Evolutionary conservation across 345 rosid species (phyloP).

Genomic region (Excoecaria agallocha): DNA sequence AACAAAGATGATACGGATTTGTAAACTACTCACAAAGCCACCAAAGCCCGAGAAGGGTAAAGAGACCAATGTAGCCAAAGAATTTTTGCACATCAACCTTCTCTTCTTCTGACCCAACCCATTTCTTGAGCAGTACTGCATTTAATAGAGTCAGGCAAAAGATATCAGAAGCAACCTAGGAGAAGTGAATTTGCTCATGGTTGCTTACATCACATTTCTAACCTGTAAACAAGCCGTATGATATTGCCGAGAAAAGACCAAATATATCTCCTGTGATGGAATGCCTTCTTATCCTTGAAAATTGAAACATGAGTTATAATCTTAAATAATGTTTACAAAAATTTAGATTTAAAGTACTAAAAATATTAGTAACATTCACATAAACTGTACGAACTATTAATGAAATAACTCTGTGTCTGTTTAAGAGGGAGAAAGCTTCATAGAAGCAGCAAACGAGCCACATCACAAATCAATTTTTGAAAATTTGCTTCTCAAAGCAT

Average conservation of each 20-base stretch:
- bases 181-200: conserved; percentile 3
- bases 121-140: conserved; percentile 59
- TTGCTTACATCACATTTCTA: not conserved
- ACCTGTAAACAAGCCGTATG: conserved; percentile 62
- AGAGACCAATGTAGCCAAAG: conserved; percentile 62
- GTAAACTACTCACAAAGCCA: conserved; percentile 53
- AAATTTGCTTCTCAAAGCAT: too few species aligned
- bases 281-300: conserved; percentile 40
- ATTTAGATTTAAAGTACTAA: too few species aligned
- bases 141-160: conserved; percentile 5
- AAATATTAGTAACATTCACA: too few species aligned
- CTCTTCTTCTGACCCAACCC: conserved; percentile 52
- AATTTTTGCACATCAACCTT: conserved; percentile 54
- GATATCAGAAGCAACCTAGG: conserved; percentile 4
- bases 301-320: conserved; percentile 30
- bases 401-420: too few species aligned
- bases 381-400: too few species aligned
- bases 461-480: too few species aligned
- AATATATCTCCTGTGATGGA: conserved; percentile 47
- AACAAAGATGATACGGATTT: not conserved
- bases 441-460: too few species aligned
- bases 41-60: conserved; percentile 59
- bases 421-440: too few species aligned
- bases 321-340: not conserved
- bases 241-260: conserved; percentile 57